Base-by-base conservation (phyloP, 331 rosid species). In the Spiraea crenata region DNA sequence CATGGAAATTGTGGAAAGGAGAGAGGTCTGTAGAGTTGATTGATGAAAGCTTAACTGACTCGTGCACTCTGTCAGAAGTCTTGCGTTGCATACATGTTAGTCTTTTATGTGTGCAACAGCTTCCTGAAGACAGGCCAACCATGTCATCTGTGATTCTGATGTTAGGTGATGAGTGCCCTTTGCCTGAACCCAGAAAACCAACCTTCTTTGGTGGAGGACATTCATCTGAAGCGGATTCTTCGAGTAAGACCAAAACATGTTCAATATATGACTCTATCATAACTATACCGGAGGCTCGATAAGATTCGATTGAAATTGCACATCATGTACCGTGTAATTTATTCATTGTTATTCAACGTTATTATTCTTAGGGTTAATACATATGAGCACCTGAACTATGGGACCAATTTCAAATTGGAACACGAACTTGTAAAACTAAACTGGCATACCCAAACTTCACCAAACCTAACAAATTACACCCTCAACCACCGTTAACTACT, bases 1-100 rank as follows among this genome's bases (percentile, higher is more conserved):
- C 88, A 39, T 83, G 91, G 88, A 69, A 42, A 10, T 45, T 83
- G 54, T 86, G 86, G 88, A 74, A 74, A 13, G 80, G 77, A 37
- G 63, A 40, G 15, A 71, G 66, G 9, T 56, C 61, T n/a, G 12
- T 71, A n/a, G 67, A 74, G 42, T 63, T 81, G 17, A 46, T 83
- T 35, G 82, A 86, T 72, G 66, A 74, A 13, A 37, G 51, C 46
- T 54, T 77, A 4, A n/a, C 17, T 2, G 86, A 83, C 15, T 9
- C 75, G 2, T 52, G 16, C 48, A 52, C 20, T 14, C 3, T 20
- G 1, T 71, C 78, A 4, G 82, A 79, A 63, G 77, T 59, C 0
- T 1, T 72, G 34, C 81, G 80, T 8, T 86, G 88, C 74, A 74
- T 86, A 34, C 82, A 75, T 58, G 66, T 84, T 7, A 59, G 85